These are phyloP conservation scores for Pelargonium nanum DNA, from an alignment of 345 rosid species.

Conservation along the genomic window DNA sequence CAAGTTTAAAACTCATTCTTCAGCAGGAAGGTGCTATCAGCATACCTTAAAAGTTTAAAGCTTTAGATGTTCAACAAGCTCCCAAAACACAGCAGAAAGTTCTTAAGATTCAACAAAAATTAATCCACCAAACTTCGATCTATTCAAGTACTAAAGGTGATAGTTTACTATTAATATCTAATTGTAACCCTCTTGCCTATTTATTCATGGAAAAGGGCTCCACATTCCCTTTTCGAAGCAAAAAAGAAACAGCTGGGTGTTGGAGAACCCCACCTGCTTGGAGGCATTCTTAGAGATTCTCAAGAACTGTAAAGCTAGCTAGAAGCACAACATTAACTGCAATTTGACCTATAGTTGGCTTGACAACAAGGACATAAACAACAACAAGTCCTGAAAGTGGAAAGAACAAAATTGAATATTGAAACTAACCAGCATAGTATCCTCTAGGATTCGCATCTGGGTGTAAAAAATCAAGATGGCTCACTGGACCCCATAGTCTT, in stretches of 20 bases:
- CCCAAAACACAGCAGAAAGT: background rate
- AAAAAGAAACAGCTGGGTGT: background rate
- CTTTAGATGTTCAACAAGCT: background rate
- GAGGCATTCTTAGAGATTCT: too few species aligned
- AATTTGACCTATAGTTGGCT: background rate
- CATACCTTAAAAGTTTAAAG: too few species aligned
- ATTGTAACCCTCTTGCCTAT: background rate
- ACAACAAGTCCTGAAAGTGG: background rate
- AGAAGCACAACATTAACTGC: background rate
- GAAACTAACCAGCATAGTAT: slow-evolving; percentile 56
- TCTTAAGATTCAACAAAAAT: background rate
- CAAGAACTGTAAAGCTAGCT: too few species aligned
- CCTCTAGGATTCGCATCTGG: slow-evolving; percentile 87
- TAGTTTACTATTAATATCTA: too few species aligned
- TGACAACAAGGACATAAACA: too few species aligned
- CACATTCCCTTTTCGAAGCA: background rate
- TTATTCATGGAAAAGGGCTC: too few species aligned
- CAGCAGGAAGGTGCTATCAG: too few species aligned
- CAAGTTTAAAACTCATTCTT: too few species aligned
- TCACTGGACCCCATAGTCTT: slow-evolving; percentile 83
- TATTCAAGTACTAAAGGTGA: too few species aligned
- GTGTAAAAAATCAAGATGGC: slow-evolving; percentile 57
- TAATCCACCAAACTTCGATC: background rate
- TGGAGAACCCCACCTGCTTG: background rate
- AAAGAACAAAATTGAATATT: background rate